Evolutionary conservation across 176 grass and related monocot genomes (phyloP), one percentile per base, ranked within the genome.

Genomic region (Otatea glauca): DNA sequence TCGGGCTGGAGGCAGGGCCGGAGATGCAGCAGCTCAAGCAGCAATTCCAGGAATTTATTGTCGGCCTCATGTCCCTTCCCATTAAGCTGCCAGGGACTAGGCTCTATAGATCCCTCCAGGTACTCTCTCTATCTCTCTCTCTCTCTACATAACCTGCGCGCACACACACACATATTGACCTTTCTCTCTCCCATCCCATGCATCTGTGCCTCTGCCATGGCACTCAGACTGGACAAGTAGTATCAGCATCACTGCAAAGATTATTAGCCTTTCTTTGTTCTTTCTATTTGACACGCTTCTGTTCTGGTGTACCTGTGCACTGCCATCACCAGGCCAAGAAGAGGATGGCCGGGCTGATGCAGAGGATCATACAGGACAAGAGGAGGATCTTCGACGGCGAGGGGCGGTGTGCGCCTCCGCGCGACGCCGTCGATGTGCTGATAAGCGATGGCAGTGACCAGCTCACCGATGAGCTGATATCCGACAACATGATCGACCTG

Each of bases 401-500:
- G 9, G 76, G 24, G 29, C 23, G 2, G 21, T 11, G 44, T 1
- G 38, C 79, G 1, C 20, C 76, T 1, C 81, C 89, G 2, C 68
- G 71, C 0, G 97, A 96, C 53, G 86, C 85, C 34, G 83, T 99
- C 41, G 97, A 96, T 75, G 93, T 96, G 77, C 82, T 99, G 74
- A 93, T 99, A 18, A 79, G 88, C 32, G 77, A 81, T 51, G 84
- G 74, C 38, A 90, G 88, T 29, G 77, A 91, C 0, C 89, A 91
- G 77, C 78, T 99, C 68, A 99, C 91, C 6, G 93, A 96, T 69
- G 93, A 99, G 41, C 84, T 99, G 59, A 96, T 99, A 29, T 99
- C 97, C 0, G 97, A 99, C 86, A 99, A 99, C 56, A 96, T 99
- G 90, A 94, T 99, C 68, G 97, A 99, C 87, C 78, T 99, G 16